Conservation (phyloP, 2,329 filamentous ascomycete species). For the Pezicula carpinea region DNA sequence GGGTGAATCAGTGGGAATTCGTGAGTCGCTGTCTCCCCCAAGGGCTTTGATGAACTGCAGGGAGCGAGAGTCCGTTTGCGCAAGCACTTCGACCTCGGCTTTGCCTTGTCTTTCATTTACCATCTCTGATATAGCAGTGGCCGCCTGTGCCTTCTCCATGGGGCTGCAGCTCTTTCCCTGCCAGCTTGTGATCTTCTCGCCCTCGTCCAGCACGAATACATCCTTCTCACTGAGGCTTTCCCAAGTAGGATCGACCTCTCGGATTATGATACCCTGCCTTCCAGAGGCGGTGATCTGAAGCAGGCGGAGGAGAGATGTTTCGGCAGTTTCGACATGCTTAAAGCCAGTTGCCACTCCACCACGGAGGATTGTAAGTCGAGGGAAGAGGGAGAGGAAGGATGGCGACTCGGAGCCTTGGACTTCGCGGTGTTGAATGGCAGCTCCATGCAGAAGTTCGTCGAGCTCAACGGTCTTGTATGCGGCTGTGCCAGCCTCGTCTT, state of each 20-base stretch:
- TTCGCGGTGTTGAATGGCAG: conserved; percentile 61
- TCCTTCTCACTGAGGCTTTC: conserved; percentile 59
- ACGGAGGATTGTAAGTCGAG: conserved; percentile 51
- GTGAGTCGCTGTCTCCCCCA: conserved; percentile 41
- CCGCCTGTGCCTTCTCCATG: conserved; percentile 66
- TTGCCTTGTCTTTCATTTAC: conserved; percentile 54
- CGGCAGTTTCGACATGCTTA: conserved; percentile 50
- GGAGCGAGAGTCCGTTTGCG: conserved; percentile 54
- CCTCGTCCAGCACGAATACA: conserved; percentile 60
- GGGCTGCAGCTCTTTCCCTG: conserved; percentile 61
- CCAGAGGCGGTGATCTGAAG: conserved; percentile 49
- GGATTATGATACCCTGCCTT: conserved; percentile 49
- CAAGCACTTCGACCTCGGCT: conserved; percentile 57
- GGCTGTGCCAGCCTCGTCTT: conserved; percentile 65
- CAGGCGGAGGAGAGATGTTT: conserved; percentile 52
- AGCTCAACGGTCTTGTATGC: conserved; percentile 69
- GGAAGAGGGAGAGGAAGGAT: conserved; percentile 54
- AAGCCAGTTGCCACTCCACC: conserved; percentile 62
- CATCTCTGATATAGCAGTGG: conserved; percentile 62
- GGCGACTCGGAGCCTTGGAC: conserved; percentile 52
- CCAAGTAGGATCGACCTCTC: conserved; percentile 60
- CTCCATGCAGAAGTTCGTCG: conserved; percentile 60
- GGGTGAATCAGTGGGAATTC: conserved; percentile 35
- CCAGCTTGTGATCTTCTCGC: conserved; percentile 65
- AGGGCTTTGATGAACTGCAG: conserved; percentile 51